Base-by-base conservation (phyloP, 1,139 yeast genomes). In the Meyerozyma elateridarum region DNA sequence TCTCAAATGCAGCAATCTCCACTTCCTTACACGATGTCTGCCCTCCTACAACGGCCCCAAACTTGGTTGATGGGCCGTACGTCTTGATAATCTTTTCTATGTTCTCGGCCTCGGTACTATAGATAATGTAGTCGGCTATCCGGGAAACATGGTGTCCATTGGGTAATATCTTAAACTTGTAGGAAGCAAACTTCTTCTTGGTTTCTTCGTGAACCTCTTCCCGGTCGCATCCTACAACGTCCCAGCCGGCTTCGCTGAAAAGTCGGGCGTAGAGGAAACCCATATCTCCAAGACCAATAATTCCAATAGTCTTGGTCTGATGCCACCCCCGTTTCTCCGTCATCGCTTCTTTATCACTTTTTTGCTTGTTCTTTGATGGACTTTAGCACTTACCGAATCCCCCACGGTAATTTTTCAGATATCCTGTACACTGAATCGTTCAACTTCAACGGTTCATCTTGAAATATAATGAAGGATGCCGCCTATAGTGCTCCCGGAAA, bases 231-330 rank as follows among this genome's bases (percentile, higher is more conserved):
- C 95, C 96, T 32, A 85, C 78, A 1, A 91, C 96, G 44, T 56
- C 72, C 95, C 96, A 87, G 1, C 97, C 97, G 1, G 89, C 93
- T 31, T 70, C 70, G 15, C 85, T 67, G 49, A 93, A 81, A 36
- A 82, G 61, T 12, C 69, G 66, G 38, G 97, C 97, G 49, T 91
- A 91, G 42, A 91, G 61, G 28, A 76, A 63, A 11, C 98, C 98
- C 98, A 91, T 91, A 54, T 91, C 98, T 17, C 98, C 98, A 27
- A 91, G 73, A 1, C 98, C 98, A 36, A 91, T 89, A 41, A 91
- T 84, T 2, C 98, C 98, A 31, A 91, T 73, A 25, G 64, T 66
- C 51, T 78, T 82, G 22, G 64, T 44, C 11, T 24, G 3, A 5
- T 24, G 14, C 19, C 13, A 24, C 11, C 6, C 6, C 8, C 18